Base-by-base conservation (phyloP, 2,329 filamentous ascomycete genomes). In the Monosporascus ibericus region DNA sequence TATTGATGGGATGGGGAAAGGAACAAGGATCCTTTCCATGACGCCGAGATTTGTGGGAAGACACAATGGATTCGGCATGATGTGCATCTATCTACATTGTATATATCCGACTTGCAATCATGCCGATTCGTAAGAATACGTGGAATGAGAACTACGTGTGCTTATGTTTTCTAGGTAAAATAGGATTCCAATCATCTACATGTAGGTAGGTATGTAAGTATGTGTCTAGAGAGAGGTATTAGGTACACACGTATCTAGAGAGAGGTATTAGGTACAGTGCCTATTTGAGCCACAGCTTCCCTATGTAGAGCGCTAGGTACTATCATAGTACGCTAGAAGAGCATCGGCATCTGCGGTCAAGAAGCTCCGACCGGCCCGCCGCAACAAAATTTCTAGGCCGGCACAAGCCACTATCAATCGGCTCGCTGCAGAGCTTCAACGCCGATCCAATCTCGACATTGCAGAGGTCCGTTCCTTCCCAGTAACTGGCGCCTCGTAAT, bases 371-470 rank as follows among this genome's bases (percentile, higher is more conserved):
- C 55, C 57, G 15, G 40, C 55, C 51, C 55, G 22, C 40, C 20
- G 40, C 40, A 59, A 58, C 59, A 64, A 66, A 66, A 65, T 65
- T 65, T 65, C 61, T 58, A 56, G 63, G 61, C 58, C 60, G 61
- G 52, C 50, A 54, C 46, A 50, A 11, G 53, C 22, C 49, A 48
- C 44, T 46, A 36, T 38, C 38, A 30, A 42, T 30, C 48, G 51
- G 47, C 48, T 48, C 48, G 52, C 17, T 48, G 2, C 7, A 42
- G 18, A 24, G 50, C 50, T 48, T 48, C 50, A 39, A 52, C 50
- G 27, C 27, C 27, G 27, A 48, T 38, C 34, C 27, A n/a, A 42
- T 15, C 25, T 48, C 22, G 38, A 27, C 37, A 48, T 48, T 22
- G 38, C 18, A 52, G 39, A 42, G 42, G 9, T 8, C 3, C 6